A percentile compares a stretch with the other conserved stretches of the same genome.
These are phyloP conservation scores for Artemisia annua DNA, from an alignment of 129 eudicot genomes.

Conservation along the genomic window DNA sequence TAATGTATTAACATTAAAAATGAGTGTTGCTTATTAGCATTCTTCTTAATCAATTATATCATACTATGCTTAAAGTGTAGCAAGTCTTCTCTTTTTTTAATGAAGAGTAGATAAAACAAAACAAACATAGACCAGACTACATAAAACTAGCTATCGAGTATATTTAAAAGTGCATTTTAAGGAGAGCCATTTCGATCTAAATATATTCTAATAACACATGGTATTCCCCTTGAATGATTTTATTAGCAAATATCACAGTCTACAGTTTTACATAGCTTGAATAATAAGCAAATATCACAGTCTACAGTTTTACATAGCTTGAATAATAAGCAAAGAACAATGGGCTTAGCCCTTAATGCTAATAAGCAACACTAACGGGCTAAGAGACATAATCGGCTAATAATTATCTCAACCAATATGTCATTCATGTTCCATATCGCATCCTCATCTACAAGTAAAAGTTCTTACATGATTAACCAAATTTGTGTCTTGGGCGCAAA, in stretches of 20 bases:
- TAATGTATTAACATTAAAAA: too few relatives aligned
- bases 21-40: too few relatives aligned
- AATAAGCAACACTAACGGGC: background rate
- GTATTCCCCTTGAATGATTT: too few relatives aligned
- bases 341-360: background rate
- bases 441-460: background rate
- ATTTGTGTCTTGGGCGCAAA: background rate
- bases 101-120: background rate
- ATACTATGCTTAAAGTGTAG: too few relatives aligned
- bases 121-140: background rate
- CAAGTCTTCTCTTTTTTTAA: background rate
- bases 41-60: too few relatives aligned
- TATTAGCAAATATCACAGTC: too few relatives aligned
- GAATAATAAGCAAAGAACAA: background rate
- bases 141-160: background rate
- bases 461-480: background rate
- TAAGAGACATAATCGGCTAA: background rate
- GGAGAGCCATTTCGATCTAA: too few relatives aligned
- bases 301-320: too few relatives aligned
- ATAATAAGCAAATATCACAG: too few relatives aligned
- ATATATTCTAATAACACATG: too few relatives aligned
- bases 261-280: too few relatives aligned
- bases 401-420: background rate
- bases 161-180: background rate
- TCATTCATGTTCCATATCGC: background rate